Base-by-base conservation (phyloP, 345 rosid species). In the Salix koriyanagi region DNA sequence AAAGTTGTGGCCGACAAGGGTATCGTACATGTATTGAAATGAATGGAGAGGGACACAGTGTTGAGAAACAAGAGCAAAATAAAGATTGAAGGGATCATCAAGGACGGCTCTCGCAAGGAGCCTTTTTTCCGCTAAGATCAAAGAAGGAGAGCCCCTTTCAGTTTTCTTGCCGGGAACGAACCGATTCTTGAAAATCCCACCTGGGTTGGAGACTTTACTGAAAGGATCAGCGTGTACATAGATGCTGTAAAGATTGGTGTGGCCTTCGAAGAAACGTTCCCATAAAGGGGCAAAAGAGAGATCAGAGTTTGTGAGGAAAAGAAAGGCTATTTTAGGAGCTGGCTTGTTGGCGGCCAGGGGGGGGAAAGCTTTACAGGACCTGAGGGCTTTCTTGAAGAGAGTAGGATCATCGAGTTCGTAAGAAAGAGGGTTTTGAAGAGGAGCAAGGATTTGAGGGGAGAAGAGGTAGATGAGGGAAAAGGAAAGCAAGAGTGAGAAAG, bases 41-140 rank as follows among this genome's bases (percentile, higher is more conserved):
- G 97, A 92, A 79, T 92, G 95, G 73, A 94, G 94, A 67, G 98
- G 98, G 73, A 92, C 72, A 23, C 98, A 94, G 75, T 86, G 87
- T 36, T 92, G 97, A 5, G 98, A 92, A 18, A 94, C 34, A 16
- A 94, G 83, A 6, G 94, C 98, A 68, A 94, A 94, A 82, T 94
- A 92, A 72, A 89, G 86, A 76, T 94, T 94, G 13, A 84, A 74
- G 0, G 97, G 97, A 74, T 94, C 97, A 79, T 92, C 97, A 73
- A 94, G 75, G 80, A 91, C 76, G 39, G 98, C 97, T 23, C 73
- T 79, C 2, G 98, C 97, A 26, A 94, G 68, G 62, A 94, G 91
- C 9, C 98, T 75, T 4, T 96, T 88, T 39, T 90, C 90, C 25
- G 97, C 98, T 74, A 97, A 81, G 76, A 94, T 87, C 6, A 94